phyloP scores from a whole-genome alignment of 2,329 filamentous ascomycete genomes.

The Hypoxylon sp. region DNA sequence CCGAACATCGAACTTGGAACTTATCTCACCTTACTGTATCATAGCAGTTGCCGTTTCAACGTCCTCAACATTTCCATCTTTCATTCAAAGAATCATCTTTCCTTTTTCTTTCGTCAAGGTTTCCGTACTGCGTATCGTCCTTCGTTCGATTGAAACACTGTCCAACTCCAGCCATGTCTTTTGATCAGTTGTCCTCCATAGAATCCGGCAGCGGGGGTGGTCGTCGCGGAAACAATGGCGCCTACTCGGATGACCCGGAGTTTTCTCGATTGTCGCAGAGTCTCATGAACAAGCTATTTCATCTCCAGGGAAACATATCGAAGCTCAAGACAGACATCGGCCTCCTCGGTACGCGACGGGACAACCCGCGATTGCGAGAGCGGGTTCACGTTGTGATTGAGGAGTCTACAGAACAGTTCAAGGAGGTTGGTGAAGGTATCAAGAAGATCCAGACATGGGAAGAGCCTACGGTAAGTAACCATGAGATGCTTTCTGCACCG shows the following conservation, averaged over 20 bases:
- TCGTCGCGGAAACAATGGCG: slow-evolving; percentile 61
- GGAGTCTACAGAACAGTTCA: slow-evolving; percentile 88
- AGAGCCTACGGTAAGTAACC: slow-evolving; percentile 78
- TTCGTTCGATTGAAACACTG: slow-evolving; percentile 18
- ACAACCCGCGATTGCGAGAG: slow-evolving; percentile 92
- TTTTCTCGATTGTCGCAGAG: slow-evolving; percentile 87
- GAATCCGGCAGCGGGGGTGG: slow-evolving; percentile 83
- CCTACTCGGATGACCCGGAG: slow-evolving; percentile 91
- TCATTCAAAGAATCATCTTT: slow-evolving; percentile 23
- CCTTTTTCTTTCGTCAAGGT: slow-evolving; percentile 18
- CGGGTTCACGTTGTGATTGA: slow-evolving; percentile 89
- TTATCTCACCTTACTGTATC: slow-evolving; percentile 12
- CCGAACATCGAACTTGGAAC: slow-evolving; percentile 13
- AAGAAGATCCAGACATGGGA: slow-evolving; percentile 93
- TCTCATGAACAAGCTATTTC: slow-evolving; percentile 90
- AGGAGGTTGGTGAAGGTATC: slow-evolving; percentile 91
- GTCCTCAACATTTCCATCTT: slow-evolving; percentile 21
- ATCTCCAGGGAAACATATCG: slow-evolving; percentile 88
- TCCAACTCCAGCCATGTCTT: slow-evolving; percentile 77
- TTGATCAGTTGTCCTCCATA: slow-evolving; percentile 86
- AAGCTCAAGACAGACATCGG: slow-evolving; percentile 87
- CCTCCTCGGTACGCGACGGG: slow-evolving; percentile 88
- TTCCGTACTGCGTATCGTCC: slow-evolving; percentile 19
- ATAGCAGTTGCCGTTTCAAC: slow-evolving; percentile 11
- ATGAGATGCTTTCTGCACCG: slow-evolving; percentile 35